Conservation (phyloP, 805 yeast species). For the Candida endomychidarum region DNA sequence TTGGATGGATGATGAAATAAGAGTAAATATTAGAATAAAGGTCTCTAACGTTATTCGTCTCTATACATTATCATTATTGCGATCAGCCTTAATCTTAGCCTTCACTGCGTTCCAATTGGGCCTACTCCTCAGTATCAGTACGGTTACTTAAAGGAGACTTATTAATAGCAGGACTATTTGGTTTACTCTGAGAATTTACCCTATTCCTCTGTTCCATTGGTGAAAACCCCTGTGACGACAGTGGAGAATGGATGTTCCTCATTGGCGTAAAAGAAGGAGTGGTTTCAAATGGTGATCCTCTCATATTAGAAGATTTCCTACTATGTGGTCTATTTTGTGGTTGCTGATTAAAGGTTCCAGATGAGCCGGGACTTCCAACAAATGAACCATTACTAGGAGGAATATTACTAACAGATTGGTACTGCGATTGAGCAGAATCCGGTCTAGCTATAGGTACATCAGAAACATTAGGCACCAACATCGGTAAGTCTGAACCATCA, state of each 20-base stretch:
- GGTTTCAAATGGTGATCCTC: constrained; percentile 1
- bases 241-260: constrained; percentile 8
- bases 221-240: constrained; percentile 10
- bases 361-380: constrained; percentile 6
- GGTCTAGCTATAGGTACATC: constrained; percentile 17
- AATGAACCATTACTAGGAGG: constrained; percentile 9
- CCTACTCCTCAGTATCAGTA: constrained; percentile 8
- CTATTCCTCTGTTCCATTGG: constrained; percentile 6
- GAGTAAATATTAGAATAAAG: not conserved
- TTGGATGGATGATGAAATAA: too few species aligned
- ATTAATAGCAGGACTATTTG: constrained; percentile 20
- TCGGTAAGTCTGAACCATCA: constrained; percentile 38
- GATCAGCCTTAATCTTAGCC: too few species aligned
- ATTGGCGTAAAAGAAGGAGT: not conserved
- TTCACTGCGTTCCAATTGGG: too few species aligned
- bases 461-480: constrained; percentile 35
- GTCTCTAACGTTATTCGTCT: not conserved
- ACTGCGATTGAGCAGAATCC: constrained; percentile 15
- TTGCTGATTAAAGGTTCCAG: too few species aligned
- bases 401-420: constrained; percentile 9
- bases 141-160: constrained; percentile 18
- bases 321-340: not conserved
- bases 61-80: not conserved
- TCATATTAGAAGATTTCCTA: not conserved
- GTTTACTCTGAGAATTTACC: constrained; percentile 13